Conservation (phyloP, 805 yeast genomes). For the Lachancea lanzarotensis region DNA sequence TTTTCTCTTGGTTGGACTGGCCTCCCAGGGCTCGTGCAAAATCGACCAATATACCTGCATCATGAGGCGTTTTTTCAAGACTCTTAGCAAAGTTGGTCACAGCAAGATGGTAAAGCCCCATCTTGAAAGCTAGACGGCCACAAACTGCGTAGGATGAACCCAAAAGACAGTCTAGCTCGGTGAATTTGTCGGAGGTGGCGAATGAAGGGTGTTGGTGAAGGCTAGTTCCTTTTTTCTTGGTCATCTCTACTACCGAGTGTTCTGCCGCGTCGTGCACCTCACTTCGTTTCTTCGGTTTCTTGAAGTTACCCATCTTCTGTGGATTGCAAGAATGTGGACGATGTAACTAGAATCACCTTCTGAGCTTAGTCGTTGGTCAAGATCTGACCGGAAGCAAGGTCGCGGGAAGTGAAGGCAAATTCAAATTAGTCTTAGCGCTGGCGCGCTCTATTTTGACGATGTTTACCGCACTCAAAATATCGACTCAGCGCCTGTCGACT, state of each 20-base stretch:
- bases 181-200: background rate
- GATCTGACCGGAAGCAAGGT: too few species aligned
- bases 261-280: background rate
- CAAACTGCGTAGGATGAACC: conserved; percentile 10
- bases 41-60: conserved; percentile 3
- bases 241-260: background rate
- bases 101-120: conserved; percentile 17
- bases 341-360: too few species aligned
- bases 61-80: conserved; percentile 9
- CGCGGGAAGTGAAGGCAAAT: too few species aligned
- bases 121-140: conserved; percentile 21
- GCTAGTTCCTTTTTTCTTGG: too few species aligned
- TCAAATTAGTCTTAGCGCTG: too few species aligned
- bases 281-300: background rate
- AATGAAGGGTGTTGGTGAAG: background rate
- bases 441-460: too few species aligned
- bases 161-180: conserved; percentile 1
- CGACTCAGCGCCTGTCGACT: too few species aligned
- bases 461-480: too few species aligned
- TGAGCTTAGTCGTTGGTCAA: too few species aligned
- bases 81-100: conserved; percentile 13
- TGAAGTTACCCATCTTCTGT: background rate
- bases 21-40: conserved; percentile 7
- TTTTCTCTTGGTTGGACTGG: background rate
- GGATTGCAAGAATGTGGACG: too few species aligned